These are phyloP conservation scores for Russula emetica DNA, from an alignment of 768 basidiomycete species.

Conservation along the genomic window DNA sequence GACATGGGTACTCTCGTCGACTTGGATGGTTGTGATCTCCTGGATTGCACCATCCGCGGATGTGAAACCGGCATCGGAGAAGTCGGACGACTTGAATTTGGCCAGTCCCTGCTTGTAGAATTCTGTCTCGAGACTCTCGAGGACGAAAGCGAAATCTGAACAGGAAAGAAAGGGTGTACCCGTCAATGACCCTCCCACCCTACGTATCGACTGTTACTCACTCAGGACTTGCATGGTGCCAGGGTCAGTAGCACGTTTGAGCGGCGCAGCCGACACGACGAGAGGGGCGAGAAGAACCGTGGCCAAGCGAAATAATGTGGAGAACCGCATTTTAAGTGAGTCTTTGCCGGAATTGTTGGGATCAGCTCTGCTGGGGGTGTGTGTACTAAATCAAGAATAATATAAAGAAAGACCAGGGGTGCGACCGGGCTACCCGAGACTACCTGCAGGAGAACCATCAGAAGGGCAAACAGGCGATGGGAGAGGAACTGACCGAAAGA, in stretches of 20 bases:
- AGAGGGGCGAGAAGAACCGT: slow-evolving; percentile 41
- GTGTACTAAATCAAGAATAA: slow-evolving; percentile 15
- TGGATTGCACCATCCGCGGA: slow-evolving; percentile 52
- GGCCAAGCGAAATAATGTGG: slow-evolving; percentile 36
- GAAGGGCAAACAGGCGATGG: not conserved
- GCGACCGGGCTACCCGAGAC: slow-evolving; percentile 67
- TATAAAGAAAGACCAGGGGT: slow-evolving; percentile 48
- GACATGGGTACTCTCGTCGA: slow-evolving; percentile 61
- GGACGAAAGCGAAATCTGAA: slow-evolving; percentile 68
- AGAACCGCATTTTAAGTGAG: slow-evolving; percentile 45
- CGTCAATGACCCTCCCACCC: not conserved
- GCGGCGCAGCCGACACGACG: slow-evolving; percentile 48
- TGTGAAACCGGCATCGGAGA: slow-evolving; percentile 59
- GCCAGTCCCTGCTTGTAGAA: slow-evolving; percentile 65
- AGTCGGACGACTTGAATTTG: slow-evolving; percentile 63
- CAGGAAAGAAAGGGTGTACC: not conserved
- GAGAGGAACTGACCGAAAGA: slow-evolving; percentile 2
- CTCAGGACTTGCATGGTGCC: slow-evolving; percentile 50
- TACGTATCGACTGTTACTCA: slow-evolving; percentile 34
- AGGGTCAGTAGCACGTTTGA: slow-evolving; percentile 37
- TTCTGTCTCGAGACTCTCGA: slow-evolving; percentile 66
- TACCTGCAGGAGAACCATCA: not conserved
- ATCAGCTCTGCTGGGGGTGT: slow-evolving; percentile 33
- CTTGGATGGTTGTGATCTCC: slow-evolving; percentile 55
- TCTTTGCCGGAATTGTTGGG: slow-evolving; percentile 10